phyloP scores from a whole-genome alignment of 371 early-diverging fungal species.

The Cokeromyces recurvatus region DNA sequence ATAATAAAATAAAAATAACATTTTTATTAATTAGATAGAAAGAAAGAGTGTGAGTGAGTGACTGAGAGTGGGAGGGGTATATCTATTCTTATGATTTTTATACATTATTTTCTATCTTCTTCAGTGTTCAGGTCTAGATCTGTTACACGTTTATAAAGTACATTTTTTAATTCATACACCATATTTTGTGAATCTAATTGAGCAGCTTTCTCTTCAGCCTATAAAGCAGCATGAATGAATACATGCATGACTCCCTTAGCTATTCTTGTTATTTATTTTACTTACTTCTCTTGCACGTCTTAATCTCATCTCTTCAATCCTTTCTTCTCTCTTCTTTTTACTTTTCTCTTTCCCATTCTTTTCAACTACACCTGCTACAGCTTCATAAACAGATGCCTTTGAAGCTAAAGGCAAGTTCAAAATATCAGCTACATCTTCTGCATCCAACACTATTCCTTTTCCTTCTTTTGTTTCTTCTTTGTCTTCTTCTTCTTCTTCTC shows the following conservation, averaged over 20 bases:
- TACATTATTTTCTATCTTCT: too few species aligned
- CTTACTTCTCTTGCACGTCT: constrained; percentile 48
- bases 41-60: too few species aligned
- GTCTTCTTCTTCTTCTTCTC: background rate
- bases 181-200: constrained; percentile 45
- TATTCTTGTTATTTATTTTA: background rate
- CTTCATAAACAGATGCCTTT: constrained; percentile 42
- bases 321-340: constrained; percentile 53
- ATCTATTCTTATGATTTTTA: too few species aligned
- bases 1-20: background rate
- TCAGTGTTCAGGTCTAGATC: constrained; percentile 37
- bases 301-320: constrained; percentile 52
- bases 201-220: constrained; percentile 27
- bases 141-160: constrained; percentile 43
- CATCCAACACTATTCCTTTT: constrained; percentile 18
- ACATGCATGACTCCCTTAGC: background rate
- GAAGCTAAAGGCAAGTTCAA: constrained; percentile 36
- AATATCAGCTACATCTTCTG: constrained; percentile 33
- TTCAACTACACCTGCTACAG: constrained; percentile 36
- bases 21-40: background rate
- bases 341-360: constrained; percentile 20
- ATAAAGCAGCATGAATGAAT: background rate
- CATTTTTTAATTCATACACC: constrained; percentile 63
- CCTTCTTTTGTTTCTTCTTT: constrained; percentile 22
- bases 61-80: background rate